Evolutionary conservation across 306 rosid species (phyloP), one percentile per base, ranked within the genome.

Genomic region (Biancaea sappan): DNA sequence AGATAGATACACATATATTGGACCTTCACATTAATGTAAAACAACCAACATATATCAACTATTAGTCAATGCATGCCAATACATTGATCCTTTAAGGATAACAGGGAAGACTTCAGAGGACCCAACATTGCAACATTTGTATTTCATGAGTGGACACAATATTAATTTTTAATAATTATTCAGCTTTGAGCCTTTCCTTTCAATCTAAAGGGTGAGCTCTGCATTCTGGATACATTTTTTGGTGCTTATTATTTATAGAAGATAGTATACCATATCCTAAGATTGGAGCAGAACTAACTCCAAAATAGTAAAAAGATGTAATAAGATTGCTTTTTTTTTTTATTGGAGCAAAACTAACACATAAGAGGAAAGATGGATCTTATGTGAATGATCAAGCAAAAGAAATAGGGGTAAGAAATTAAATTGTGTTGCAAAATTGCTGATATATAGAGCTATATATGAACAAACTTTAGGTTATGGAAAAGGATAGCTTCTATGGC

Each of bases 11-110:
- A 53, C 26, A 56, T 19, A n/a, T n/a, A 53, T 41, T 41, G 47
- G n/a, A 44, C 46, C 31, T 32, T 60, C 32, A 46, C 25, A 61
- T 46, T 14, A 34, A 61, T 2, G 51, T 47, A 14, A 46, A 74
- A 48, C 37, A 46, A 7, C 62, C 78, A 50, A 59, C 47, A 43
- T 58, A 48, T 29, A 4, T 52, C 28, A 47, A 24, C 18, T 16
- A 32, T 32, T 22, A 35, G 46, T 5, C 14, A 68, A 77, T 47
- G n/a, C n/a, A n/a, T n/a, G 56, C 35, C 44, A 59, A 69, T 53
- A 60, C 48, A 19, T 58, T 13, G 52, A 77, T 18, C 18, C 41
- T 50, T 58, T 8, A 69, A 31, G 32, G 53, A 26, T n/a, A 25
- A 50, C 31, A 69, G 8, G 16, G 28, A 66, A 46, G 66, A 59